phyloP scores from a whole-genome alignment of 352 stramenopile species.

The Globisporangium recalcitrans region DNA sequence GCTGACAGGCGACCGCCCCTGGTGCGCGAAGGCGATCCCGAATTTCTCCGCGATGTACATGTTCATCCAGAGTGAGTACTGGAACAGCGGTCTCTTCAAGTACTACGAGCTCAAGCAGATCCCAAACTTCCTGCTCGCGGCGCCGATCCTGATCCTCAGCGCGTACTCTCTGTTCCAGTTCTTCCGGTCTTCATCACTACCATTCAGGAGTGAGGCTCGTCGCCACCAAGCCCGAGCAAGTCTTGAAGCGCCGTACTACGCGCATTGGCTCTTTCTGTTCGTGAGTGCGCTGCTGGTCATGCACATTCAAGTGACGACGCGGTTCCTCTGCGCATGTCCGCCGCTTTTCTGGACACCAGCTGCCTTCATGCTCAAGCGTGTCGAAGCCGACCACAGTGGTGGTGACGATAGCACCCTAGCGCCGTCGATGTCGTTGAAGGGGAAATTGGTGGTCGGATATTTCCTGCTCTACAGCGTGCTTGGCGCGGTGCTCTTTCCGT shows the following conservation, averaged over 20 bases:
- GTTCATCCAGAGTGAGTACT: slow-evolving; percentile 94
- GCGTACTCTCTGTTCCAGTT: slow-evolving; percentile 46
- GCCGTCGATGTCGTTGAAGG: slow-evolving; percentile 15
- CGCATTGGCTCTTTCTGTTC: slow-evolving; percentile 70
- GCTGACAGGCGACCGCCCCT: slow-evolving; percentile 46
- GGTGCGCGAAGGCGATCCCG: slow-evolving; percentile 57
- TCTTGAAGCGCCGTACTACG: slow-evolving; percentile 42
- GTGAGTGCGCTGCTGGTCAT: slow-evolving; percentile 74
- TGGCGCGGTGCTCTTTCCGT: slow-evolving; percentile 59
- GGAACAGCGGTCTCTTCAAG: slow-evolving; percentile 91
- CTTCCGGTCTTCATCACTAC: slow-evolving; percentile 24
- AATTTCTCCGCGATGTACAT: slow-evolving; percentile 90
- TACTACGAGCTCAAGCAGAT: slow-evolving; percentile 94
- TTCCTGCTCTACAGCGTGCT: slow-evolving; percentile 71
- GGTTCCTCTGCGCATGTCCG: slow-evolving; percentile 68
- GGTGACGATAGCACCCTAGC: background rate
- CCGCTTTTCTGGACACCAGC: slow-evolving; percentile 77
- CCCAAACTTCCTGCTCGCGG: slow-evolving; percentile 92
- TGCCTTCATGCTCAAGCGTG: slow-evolving; percentile 15
- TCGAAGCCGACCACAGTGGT: background rate
- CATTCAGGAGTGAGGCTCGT: background rate
- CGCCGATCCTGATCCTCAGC: slow-evolving; percentile 79
- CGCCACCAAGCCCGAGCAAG: background rate
- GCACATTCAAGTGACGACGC: slow-evolving; percentile 86
- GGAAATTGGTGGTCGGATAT: slow-evolving; percentile 46